Percentiles rank a stretch among this genome's conserved stretches.
Conservation (phyloP, 202 grass and related monocot species). For the Setaria viridis region DNA sequence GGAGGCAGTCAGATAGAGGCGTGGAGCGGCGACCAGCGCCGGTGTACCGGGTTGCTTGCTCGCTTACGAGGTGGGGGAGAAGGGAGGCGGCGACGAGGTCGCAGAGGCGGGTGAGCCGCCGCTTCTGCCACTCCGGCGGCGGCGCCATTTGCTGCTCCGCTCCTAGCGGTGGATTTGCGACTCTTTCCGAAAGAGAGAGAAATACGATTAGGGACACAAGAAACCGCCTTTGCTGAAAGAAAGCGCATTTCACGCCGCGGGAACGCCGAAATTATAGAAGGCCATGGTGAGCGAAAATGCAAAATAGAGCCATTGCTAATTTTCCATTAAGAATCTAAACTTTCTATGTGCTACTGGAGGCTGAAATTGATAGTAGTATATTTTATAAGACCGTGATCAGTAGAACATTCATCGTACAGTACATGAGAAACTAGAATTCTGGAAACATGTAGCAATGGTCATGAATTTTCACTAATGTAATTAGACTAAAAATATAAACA, state of each 20-base stretch:
- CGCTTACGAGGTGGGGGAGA: constrained; percentile 57
- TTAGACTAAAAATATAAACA: neutral
- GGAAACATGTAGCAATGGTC: too few species aligned
- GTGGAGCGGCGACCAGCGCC: neutral
- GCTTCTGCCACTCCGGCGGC: constrained; percentile 47
- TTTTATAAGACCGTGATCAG: too few species aligned
- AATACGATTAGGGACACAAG: too few species aligned
- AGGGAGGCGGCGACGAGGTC: constrained; percentile 62
- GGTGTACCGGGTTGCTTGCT: neutral
- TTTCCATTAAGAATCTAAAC: too few species aligned
- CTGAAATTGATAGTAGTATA: too few species aligned
- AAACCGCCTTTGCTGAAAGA: neutral
- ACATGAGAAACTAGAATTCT: too few species aligned
- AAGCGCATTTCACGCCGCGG: neutral
- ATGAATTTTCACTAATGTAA: neutral
- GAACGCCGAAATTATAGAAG: too few species aligned
- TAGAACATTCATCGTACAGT: too few species aligned
- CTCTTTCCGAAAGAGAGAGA: too few species aligned
- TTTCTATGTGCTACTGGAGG: too few species aligned
- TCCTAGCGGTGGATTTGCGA: neutral
- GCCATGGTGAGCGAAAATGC: too few species aligned
- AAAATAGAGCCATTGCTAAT: too few species aligned
- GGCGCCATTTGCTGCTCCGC: constrained; percentile 19
- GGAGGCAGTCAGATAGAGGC: constrained; percentile 15
- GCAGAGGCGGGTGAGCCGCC: constrained; percentile 63